These are phyloP conservation scores for Leccinum subrobustum DNA, from an alignment of 1,284 basidiomycete genomes.

Conservation along the genomic window DNA sequence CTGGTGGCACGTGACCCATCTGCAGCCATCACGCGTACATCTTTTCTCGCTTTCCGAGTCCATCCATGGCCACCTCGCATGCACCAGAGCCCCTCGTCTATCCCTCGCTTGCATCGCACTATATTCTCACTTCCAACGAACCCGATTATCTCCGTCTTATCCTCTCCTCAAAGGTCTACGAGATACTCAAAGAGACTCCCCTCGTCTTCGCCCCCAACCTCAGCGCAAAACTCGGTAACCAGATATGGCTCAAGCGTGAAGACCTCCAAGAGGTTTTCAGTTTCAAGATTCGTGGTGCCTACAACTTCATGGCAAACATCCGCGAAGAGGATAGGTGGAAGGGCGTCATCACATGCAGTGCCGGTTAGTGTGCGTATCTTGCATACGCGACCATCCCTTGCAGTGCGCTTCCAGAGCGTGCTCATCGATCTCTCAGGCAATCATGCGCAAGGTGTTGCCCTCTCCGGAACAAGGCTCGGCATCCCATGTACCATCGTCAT, in stretches of 20 bases:
- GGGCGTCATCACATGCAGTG: conserved; percentile 97
- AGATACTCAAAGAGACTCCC: conserved; percentile 91
- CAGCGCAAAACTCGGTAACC: conserved; percentile 84
- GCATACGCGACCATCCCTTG: conserved; percentile 14
- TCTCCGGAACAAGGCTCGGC: conserved; percentile 83
- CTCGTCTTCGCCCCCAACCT: conserved; percentile 86
- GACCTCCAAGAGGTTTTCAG: conserved; percentile 97
- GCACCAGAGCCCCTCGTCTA: conserved; percentile 65
- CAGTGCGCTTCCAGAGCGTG: conserved; percentile 1
- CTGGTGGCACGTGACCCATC: conserved; percentile 28
- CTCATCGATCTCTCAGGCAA: conserved; percentile 62
- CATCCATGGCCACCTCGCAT: conserved; percentile 48
- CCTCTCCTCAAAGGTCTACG: conserved; percentile 92
- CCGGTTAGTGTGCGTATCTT: conserved; percentile 76
- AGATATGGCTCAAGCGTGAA: conserved; percentile 94
- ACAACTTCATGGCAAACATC: conserved; percentile 97
- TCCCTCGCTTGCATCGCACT: conserved; percentile 65
- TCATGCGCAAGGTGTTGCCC: conserved; percentile 97
- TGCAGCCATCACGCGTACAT: conserved; percentile 13
- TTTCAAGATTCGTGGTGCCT: conserved; percentile 98
- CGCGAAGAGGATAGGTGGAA: conserved; percentile 91
- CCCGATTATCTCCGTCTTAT: conserved; percentile 96
- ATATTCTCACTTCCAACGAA: conserved; percentile 65
- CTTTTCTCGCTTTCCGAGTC: conserved; percentile 2
- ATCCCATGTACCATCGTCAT: conserved; percentile 98